These are phyloP conservation scores for Colletotrichum karsti DNA, from an alignment of 2,329 filamentous ascomycete genomes.

Conservation along the genomic window DNA sequence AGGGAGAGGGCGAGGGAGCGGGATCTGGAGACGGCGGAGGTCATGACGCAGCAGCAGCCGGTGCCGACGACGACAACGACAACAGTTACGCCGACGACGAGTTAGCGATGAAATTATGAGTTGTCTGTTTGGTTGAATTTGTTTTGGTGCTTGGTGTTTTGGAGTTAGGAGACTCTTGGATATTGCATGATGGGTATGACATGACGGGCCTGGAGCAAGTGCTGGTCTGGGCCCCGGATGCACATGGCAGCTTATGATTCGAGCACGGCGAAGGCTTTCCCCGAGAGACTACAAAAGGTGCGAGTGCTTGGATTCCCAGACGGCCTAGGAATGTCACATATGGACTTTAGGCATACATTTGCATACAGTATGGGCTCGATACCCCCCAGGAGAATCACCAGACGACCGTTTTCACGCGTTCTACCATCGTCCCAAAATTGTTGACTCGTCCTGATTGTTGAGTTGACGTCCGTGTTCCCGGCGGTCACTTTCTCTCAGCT, in stretches of 20 bases:
- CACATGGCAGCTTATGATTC: not conserved
- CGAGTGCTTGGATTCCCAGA: no score
- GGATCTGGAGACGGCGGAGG: conserved; percentile 11
- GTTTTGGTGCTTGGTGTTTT: not conserved
- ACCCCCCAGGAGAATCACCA: not conserved
- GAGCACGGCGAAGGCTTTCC: not conserved
- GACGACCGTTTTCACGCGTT: not conserved
- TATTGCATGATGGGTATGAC: not conserved
- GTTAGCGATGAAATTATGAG: not conserved
- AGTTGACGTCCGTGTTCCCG: no score
- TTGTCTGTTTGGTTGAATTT: conserved; percentile 2
- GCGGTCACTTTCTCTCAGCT: no score
- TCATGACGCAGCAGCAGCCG: not conserved
- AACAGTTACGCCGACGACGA: not conserved
- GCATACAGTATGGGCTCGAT: not conserved
- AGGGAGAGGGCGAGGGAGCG: not conserved
- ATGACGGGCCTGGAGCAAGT: conserved; percentile 27
- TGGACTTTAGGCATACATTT: not conserved
- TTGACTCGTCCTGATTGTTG: no score
- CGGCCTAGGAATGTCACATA: not conserved
- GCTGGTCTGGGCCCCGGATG: conserved; percentile 17
- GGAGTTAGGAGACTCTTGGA: not conserved
- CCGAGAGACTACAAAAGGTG: not conserved
- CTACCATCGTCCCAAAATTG: no score
- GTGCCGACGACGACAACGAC: not conserved